Evolutionary conservation across 257 asterid genomes (phyloP).

Genomic region (Jaltomata sinuosa): DNA sequence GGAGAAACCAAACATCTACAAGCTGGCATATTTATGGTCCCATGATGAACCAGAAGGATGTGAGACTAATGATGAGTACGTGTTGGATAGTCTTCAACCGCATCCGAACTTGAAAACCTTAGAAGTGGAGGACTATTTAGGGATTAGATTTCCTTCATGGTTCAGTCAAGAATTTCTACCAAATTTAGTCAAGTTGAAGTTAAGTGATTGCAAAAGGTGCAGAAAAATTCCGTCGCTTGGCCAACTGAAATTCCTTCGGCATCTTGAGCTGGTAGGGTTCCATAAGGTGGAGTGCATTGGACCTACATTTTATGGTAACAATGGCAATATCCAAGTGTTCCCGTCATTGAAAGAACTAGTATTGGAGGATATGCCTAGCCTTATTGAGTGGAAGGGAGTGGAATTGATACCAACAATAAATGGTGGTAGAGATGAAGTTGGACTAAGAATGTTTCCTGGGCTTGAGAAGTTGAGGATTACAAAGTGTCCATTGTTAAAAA

Average conservation of each 20-base stretch:
- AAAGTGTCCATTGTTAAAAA: neutral
- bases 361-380: neutral
- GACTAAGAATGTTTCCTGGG: slow-evolving; percentile 7
- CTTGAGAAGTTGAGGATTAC: slow-evolving; percentile 3
- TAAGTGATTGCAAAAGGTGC: neutral
- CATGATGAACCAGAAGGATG: too few relatives aligned
- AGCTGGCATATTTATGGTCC: neutral
- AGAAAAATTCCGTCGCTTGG: slow-evolving; percentile 15
- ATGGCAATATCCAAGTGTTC: neutral
- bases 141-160: slow-evolving; percentile 13
- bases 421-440: neutral
- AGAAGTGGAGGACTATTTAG: neutral
- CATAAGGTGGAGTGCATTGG: neutral
- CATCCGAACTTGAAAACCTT: slow-evolving; percentile 11
- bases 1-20: neutral
- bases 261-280: neutral
- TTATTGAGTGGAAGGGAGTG: slow-evolving; percentile 10
- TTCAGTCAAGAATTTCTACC: neutral
- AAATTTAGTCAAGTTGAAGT: neutral
- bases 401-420: neutral
- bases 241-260: slow-evolving; percentile 10
- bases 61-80: neutral
- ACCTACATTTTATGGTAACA: neutral
- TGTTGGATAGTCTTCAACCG: slow-evolving; percentile 16
- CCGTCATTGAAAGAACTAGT: neutral